Evolutionary conservation across 345 rosid genomes (phyloP), one percentile per base, ranked within the genome.

Genomic region (Citrus hindsii): DNA sequence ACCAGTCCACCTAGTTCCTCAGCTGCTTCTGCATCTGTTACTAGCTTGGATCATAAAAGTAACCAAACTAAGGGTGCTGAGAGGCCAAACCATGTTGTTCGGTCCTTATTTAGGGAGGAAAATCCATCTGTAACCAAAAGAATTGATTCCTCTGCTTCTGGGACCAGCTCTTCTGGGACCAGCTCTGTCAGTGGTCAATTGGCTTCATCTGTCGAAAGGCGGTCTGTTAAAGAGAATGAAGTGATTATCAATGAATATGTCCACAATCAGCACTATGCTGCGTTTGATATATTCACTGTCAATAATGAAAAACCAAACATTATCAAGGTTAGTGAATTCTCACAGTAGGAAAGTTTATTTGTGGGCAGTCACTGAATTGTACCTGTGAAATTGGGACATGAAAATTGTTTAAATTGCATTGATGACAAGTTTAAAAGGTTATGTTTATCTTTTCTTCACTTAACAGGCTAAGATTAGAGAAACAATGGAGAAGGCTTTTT

Each of bases 401-500:
- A 28, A 63, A 22, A 10, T n/a, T 37, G 46, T 56, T 2, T 12
- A 33, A 40, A 18, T 40, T 40, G 19, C 12, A 3, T 3, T 16
- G 38, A 60, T 6, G 30, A 38, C 7, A 22, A 58, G 53, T 14
- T 73, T 32, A 35, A 65, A 32, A 66, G 16, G 24, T 77, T 69
- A 63, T 19, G 37, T 35, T 66, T 71, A 63, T 67, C 64, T 46
- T 71, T 37, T 75, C 40, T 27, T 25, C 32, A 37, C 67, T 71
- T 79, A 80, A 77, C 88, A 96, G 98, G 90, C 68, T 25, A 89
- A 82, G 86, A 82, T 94, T 79, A 90, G 87, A 84, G 88, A 89
- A 81, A 88, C 90, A 35, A 91, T 96, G 94, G 97, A 92, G 86
- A 84, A 82, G 69, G 98, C 95, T 77, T 96, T 96, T 83, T 96